These are phyloP conservation scores for Wickerhamiella shivajii DNA, from an alignment of 805 yeast species.

Conservation along the genomic window DNA sequence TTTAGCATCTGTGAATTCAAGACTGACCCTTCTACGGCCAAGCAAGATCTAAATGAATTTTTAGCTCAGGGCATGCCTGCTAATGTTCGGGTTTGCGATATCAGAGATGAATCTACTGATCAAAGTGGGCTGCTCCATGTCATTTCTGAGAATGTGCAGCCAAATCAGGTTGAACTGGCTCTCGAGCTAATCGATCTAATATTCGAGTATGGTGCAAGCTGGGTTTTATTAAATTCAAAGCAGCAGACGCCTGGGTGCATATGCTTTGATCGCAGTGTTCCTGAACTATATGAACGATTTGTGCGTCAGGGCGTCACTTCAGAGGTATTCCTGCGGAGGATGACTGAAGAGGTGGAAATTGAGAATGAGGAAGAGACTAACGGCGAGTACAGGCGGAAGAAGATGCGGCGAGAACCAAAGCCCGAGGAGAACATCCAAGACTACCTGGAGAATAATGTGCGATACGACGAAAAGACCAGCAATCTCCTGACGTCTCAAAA, in stretches of 20 bases:
- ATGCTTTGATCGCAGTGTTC: slow-evolving; percentile 37
- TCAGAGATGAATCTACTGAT: slow-evolving; percentile 12
- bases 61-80: slow-evolving; percentile 20
- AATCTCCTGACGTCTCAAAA: slow-evolving; percentile 52
- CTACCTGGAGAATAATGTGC: slow-evolving; percentile 50
- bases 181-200: slow-evolving; percentile 41
- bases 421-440: slow-evolving; percentile 36
- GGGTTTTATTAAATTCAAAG: slow-evolving; percentile 65
- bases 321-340: slow-evolving; percentile 61
- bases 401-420: slow-evolving; percentile 6
- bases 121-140: slow-evolving; percentile 17
- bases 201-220: slow-evolving; percentile 81
- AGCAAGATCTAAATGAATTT: slow-evolving; percentile 13
- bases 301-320: slow-evolving; percentile 87
- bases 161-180: slow-evolving; percentile 13
- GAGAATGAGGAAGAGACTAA: slow-evolving; percentile 15
- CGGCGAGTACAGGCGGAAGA: slow-evolving; percentile 8
- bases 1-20: slow-evolving; percentile 16
- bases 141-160: slow-evolving; percentile 11
- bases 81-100: slow-evolving; percentile 16
- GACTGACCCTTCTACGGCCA: slow-evolving; percentile 14
- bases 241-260: slow-evolving; percentile 79
- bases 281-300: slow-evolving; percentile 32
- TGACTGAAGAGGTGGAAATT: slow-evolving; percentile 24
- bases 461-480: slow-evolving; percentile 49